phyloP scores from a whole-genome alignment of 306 rosid species.

The Pueraria montana region DNA sequence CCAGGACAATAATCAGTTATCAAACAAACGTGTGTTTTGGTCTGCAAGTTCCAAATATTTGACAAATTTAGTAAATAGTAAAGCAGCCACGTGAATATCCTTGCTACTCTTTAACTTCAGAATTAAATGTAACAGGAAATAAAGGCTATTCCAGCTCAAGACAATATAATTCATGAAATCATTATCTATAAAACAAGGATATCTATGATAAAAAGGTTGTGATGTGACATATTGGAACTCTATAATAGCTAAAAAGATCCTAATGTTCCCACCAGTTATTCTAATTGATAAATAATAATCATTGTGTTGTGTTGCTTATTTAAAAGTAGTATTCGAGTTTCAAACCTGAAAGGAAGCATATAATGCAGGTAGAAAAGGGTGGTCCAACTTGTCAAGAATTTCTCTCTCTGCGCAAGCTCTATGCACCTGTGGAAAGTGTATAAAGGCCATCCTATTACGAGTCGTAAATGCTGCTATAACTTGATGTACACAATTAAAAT shows the following conservation, averaged over 20 bases:
- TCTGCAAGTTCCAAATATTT: constrained; percentile 65
- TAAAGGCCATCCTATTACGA: constrained; percentile 19
- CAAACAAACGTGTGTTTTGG: constrained; percentile 95
- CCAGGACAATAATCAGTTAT: constrained; percentile 95
- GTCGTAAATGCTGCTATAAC: constrained; percentile 26
- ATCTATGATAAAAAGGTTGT: neutral
- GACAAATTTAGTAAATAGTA: constrained; percentile 16
- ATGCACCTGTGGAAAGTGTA: constrained; percentile 75
- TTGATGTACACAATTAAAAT: constrained; percentile 22
- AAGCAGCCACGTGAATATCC: constrained; percentile 12
- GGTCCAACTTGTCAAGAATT: constrained; percentile 96
- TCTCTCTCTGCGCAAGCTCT: constrained; percentile 98
- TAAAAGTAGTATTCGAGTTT: constrained; percentile 23
- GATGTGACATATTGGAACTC: neutral
- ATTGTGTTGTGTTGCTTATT: neutral
- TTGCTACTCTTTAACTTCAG: neutral
- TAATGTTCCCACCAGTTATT: constrained; percentile 22
- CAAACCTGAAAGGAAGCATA: constrained; percentile 99
- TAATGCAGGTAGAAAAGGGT: constrained; percentile 95
- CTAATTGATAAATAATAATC: neutral
- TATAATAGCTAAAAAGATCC: neutral
- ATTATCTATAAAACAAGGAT: constrained; percentile 9
- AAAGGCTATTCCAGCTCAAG: neutral
- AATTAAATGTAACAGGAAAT: neutral
- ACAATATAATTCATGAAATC: neutral